Conservation (phyloP, 495 filamentous ascomycete genomes). For the Aspergillus asperescens region DNA sequence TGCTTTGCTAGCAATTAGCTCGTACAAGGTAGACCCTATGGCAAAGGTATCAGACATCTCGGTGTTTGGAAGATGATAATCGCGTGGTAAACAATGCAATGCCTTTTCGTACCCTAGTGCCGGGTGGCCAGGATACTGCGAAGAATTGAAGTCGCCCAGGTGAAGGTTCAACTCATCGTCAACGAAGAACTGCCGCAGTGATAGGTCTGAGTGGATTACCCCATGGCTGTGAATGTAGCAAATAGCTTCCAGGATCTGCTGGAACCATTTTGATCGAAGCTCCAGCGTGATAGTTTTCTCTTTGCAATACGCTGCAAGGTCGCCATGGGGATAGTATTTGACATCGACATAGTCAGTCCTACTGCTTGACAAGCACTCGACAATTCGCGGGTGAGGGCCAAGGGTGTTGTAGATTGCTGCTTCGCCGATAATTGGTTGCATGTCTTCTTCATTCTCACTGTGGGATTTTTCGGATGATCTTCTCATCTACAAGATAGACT, state of each 20-base stretch:
- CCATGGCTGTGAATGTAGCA: slow-evolving; percentile 11
- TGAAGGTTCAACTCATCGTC: slow-evolving; percentile 16
- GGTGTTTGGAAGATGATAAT: slow-evolving; percentile 12
- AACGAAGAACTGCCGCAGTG: slow-evolving; percentile 14
- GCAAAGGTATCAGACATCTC: slow-evolving; percentile 13
- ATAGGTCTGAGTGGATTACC: slow-evolving; percentile 17
- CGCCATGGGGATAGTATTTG: slow-evolving; percentile 13
- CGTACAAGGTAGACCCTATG: slow-evolving; percentile 14
- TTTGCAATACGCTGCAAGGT: slow-evolving; percentile 13
- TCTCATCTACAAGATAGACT: slow-evolving; percentile 12
- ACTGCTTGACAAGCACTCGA: slow-evolving; percentile 9
- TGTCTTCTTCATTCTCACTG: slow-evolving; percentile 13
- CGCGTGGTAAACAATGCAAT: slow-evolving; percentile 15
- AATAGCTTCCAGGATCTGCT: slow-evolving; percentile 18
- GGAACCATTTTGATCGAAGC: slow-evolving; percentile 14
- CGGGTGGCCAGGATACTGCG: slow-evolving; percentile 14
- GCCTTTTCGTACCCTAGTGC: slow-evolving; percentile 20
- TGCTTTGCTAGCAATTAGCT: slow-evolving; percentile 6
- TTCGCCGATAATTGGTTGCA: slow-evolving; percentile 17
- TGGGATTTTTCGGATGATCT: slow-evolving; percentile 13
- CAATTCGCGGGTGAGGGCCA: slow-evolving; percentile 18
- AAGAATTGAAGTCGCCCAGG: slow-evolving; percentile 20
- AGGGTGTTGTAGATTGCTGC: slow-evolving; percentile 12
- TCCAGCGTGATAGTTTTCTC: slow-evolving; percentile 9
- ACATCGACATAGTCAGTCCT: slow-evolving; percentile 10